phyloP scores from a whole-genome alignment of 2,329 filamentous ascomycete species.

The Hypomyces rosellus region DNA sequence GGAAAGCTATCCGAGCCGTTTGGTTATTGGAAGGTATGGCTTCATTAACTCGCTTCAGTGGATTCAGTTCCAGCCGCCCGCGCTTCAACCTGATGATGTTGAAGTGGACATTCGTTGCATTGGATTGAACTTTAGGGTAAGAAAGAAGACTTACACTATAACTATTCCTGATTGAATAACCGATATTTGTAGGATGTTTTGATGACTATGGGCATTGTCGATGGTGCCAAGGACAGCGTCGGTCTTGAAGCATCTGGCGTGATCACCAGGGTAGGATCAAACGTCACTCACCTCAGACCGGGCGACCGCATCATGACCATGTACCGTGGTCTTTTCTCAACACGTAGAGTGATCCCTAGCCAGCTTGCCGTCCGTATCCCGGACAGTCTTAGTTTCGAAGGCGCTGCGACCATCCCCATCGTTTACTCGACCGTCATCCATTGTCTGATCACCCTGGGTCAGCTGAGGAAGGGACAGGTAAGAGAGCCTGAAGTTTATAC shows the following conservation, averaged over 20 bases:
- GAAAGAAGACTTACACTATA: background rate
- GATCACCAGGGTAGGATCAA: background rate
- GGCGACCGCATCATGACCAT: slow-evolving; percentile 8
- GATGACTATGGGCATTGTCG: slow-evolving; percentile 7
- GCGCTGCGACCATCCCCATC: slow-evolving; percentile 24
- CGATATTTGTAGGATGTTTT: slow-evolving; percentile 11
- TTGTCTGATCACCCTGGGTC: slow-evolving; percentile 15
- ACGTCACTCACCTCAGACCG: background rate
- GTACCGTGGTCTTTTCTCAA: slow-evolving; percentile 1
- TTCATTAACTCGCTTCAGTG: too few species aligned
- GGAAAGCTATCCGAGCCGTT: too few species aligned
- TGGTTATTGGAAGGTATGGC: too few species aligned
- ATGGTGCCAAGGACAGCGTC: slow-evolving; percentile 11
- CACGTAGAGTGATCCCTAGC: background rate
- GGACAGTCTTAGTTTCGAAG: slow-evolving; percentile 19
- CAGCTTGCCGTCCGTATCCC: slow-evolving; percentile 21
- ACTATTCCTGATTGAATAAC: background rate
- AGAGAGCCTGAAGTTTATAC: background rate
- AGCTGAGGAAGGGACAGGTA: slow-evolving; percentile 14
- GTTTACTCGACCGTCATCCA: slow-evolving; percentile 25
- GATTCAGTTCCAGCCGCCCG: too few species aligned
- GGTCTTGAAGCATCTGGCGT: background rate
- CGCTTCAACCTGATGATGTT: too few species aligned
- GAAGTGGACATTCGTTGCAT: too few species aligned
- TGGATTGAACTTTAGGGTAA: slow-evolving; percentile 8